Percentiles rank a stretch among this genome's conserved stretches.
Evolutionary conservation across 192 early-diverging fungal genomes (phyloP).

Genomic region (Martensiomyces pterosporus): DNA sequence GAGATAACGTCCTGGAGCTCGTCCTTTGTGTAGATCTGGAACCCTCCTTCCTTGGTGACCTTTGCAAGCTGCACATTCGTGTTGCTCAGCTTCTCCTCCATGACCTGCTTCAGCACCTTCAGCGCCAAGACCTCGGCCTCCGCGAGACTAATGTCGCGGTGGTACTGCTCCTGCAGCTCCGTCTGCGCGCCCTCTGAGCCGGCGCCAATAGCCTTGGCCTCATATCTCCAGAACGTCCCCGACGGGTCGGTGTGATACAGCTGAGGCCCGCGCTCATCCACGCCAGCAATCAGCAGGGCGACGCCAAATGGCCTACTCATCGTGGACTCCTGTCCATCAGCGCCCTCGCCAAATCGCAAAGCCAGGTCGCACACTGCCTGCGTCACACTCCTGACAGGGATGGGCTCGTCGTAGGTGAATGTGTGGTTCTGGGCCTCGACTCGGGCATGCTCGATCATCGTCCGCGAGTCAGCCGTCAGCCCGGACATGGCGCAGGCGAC

Average conservation of each 20-base stretch:
- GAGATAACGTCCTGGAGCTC: constrained; percentile 79
- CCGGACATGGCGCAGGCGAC: constrained; percentile 98
- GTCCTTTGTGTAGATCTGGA: constrained; percentile 72
- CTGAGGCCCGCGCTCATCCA: constrained; percentile 96
- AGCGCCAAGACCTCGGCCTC: constrained; percentile 88
- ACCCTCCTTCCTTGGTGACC: constrained; percentile 72
- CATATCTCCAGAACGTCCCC: constrained; percentile 91
- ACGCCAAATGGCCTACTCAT: constrained; percentile 99
- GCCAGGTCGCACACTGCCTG: constrained; percentile 98
- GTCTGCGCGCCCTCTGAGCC: constrained; percentile 98
- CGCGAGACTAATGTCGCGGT: constrained; percentile 72
- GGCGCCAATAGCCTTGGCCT: constrained; percentile 98
- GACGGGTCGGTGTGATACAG: constrained; percentile 98
- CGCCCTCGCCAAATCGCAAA: constrained; percentile 94
- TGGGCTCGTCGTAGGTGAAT: constrained; percentile 92
- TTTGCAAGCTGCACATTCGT: constrained; percentile 93
- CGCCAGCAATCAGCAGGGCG: constrained; percentile 94
- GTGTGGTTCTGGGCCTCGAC: constrained; percentile 95
- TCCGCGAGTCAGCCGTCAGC: constrained; percentile 91
- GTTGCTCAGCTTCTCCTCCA: constrained; percentile 98
- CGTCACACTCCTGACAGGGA: constrained; percentile 95
- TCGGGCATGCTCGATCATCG: constrained; percentile 98
- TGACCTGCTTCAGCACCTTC: constrained; percentile 97
- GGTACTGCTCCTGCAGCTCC: constrained; percentile 95
- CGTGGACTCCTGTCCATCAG: constrained; percentile 91